These are phyloP conservation scores for Penicillium lagena DNA, from an alignment of 495 filamentous ascomycete genomes.

Conservation along the genomic window DNA sequence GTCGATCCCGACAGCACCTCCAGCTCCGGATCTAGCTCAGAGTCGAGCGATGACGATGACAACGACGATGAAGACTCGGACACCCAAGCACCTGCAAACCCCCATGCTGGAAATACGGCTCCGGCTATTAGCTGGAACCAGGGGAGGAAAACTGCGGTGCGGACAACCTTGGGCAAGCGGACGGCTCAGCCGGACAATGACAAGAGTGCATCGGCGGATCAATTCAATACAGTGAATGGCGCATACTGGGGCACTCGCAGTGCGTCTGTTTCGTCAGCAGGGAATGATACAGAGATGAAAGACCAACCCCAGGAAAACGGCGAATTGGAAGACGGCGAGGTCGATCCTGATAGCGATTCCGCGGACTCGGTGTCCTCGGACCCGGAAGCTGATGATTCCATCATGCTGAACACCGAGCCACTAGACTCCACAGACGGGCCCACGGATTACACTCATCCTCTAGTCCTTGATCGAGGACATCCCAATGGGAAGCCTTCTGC, in stretches of 20 bases:
- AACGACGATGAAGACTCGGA: conserved; percentile 13
- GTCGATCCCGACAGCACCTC: conserved; percentile 31
- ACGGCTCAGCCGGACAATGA: conserved; percentile 5
- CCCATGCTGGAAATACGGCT: conserved; percentile 20
- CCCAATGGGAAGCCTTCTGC: conserved; percentile 2
- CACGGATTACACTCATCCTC: conserved; percentile 20
- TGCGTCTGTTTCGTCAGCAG: conserved; percentile 23
- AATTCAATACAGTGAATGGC: conserved; percentile 35
- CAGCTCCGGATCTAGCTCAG: conserved; percentile 21
- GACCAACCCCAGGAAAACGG: conserved; percentile 8
- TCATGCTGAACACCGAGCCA: conserved; percentile 35
- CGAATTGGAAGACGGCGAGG: conserved; percentile 19
- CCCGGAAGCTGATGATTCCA: conserved; percentile 36
- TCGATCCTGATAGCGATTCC: conserved; percentile 25
- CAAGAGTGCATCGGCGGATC: conserved; percentile 5
- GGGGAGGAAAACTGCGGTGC: conserved; percentile 25
- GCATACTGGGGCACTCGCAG: conserved; percentile 36
- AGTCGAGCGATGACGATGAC: conserved; percentile 9
- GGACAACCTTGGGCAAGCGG: conserved; percentile 27
- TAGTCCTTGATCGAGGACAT: not conserved
- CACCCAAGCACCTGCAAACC: conserved; percentile 7
- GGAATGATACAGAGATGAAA: conserved; percentile 1
- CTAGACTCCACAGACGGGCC: conserved; percentile 9
- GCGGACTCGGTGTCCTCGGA: conserved; percentile 30
- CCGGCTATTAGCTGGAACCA: conserved; percentile 38